These are phyloP conservation scores for Lentinus brumalis DNA, from an alignment of 768 basidiomycete species.

Conservation along the genomic window DNA sequence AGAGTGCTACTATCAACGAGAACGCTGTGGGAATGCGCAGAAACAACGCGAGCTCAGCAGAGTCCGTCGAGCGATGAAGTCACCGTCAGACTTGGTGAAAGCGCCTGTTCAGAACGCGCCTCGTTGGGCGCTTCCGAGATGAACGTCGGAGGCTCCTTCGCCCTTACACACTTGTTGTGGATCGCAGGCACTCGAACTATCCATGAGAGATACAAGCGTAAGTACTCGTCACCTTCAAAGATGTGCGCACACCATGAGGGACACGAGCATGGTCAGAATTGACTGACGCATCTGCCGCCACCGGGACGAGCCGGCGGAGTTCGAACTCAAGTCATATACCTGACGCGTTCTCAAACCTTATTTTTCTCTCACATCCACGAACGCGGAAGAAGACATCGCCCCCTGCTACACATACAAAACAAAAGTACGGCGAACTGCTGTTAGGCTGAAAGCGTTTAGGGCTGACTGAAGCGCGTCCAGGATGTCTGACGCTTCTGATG, in stretches of 20 bases:
- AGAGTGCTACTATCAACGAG: background rate
- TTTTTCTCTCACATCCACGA: constrained; percentile 85
- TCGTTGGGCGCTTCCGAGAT: background rate
- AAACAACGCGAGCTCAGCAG: too few species aligned
- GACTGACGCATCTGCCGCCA: background rate
- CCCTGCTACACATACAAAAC: constrained; percentile 19
- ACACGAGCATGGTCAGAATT: background rate
- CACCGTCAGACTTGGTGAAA: background rate
- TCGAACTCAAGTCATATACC: constrained; percentile 40
- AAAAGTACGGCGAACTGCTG: constrained; percentile 26
- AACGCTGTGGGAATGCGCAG: too few species aligned
- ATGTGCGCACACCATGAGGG: too few species aligned
- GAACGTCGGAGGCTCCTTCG: too few species aligned
- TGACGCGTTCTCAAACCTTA: constrained; percentile 44
- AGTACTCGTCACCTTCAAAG: too few species aligned
- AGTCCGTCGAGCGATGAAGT: background rate
- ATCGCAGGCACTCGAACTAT: too few species aligned
- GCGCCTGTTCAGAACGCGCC: too few species aligned
- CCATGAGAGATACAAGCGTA: too few species aligned
- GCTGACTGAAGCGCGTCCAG: constrained; percentile 31
- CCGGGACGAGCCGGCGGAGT: constrained; percentile 58
- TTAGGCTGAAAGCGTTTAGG: background rate
- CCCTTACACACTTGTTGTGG: too few species aligned
- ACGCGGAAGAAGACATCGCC: constrained; percentile 89
- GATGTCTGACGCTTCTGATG: constrained; percentile 99